Percentiles rank a stretch among this genome's conserved stretches.
Conservation (phyloP, 768 basidiomycete genomes). For the Lactifluus subvellereus region DNA sequence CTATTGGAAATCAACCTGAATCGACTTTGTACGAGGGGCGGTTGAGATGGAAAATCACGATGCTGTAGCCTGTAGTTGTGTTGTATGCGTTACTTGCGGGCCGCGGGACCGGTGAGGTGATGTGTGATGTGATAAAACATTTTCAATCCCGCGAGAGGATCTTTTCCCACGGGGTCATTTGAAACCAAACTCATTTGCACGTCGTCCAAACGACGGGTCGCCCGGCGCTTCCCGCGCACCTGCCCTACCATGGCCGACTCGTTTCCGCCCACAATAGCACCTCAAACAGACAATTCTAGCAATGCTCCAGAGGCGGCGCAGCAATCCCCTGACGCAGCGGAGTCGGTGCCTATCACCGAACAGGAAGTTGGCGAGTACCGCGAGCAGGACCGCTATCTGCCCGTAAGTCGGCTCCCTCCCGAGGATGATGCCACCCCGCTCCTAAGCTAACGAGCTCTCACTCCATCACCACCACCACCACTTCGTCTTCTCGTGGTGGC, state of each 20-base stretch:
- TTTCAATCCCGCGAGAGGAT: neutral
- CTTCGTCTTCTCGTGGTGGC: neutral
- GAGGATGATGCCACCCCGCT: neutral
- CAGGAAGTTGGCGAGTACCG: constrained; percentile 91
- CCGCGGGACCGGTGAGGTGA: no score
- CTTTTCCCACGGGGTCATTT: constrained; percentile 9
- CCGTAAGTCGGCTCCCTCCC: constrained; percentile 45
- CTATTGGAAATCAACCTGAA: neutral
- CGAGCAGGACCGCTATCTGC: constrained; percentile 93
- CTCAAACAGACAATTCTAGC: constrained; percentile 20
- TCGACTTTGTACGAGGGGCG: neutral
- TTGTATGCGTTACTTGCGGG: no score
- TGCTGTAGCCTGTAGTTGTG: neutral
- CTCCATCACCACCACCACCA: neutral
- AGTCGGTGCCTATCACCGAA: constrained; percentile 75
- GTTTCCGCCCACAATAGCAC: constrained; percentile 21
- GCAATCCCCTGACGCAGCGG: constrained; percentile 33
- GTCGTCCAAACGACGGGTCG: constrained; percentile 9
- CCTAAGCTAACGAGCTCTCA: neutral
- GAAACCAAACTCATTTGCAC: constrained; percentile 1
- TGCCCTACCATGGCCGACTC: constrained; percentile 19
- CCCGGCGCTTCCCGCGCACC: constrained; percentile 17
- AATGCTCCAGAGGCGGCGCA: constrained; percentile 30
- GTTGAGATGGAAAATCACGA: neutral
- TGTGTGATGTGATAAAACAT: neutral